A percentile compares a stretch with the other conserved stretches of the same genome.
These are phyloP conservation scores for Salix purpurea DNA, from an alignment of 345 rosid genomes.

Conservation along the genomic window DNA sequence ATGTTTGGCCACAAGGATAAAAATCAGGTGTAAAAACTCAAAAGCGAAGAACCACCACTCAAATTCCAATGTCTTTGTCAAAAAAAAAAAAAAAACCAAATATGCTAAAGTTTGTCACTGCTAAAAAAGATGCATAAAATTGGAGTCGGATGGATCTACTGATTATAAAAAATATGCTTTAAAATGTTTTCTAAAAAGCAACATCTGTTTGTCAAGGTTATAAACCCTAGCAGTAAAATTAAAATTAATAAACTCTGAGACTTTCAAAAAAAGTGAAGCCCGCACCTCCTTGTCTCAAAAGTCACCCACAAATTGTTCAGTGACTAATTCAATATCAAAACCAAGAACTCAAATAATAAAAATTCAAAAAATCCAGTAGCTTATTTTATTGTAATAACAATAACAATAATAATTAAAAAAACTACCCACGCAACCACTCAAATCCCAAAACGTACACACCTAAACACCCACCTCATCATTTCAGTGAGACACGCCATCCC, in stretches of 20 bases:
- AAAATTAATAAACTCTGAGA: not conserved
- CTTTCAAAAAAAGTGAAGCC: slow-evolving; percentile 13
- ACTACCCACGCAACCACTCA: too few species aligned
- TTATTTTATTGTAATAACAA: not conserved
- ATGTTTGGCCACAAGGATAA: slow-evolving; percentile 1
- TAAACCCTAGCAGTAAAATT: not conserved
- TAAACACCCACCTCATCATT: slow-evolving; percentile 10
- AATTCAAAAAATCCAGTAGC: not conserved
- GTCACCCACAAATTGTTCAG: slow-evolving; percentile 25
- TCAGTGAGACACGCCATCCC: slow-evolving; percentile 8
- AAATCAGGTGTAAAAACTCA: not conserved
- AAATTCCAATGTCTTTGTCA: not conserved
- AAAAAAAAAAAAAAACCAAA: not conserved
- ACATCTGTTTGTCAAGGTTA: slow-evolving; percentile 2
- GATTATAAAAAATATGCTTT: slow-evolving; percentile 27
- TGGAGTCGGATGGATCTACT: slow-evolving; percentile 17
- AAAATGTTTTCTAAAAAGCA: slow-evolving; percentile 13
- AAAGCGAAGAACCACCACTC: not conserved
- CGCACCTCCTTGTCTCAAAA: slow-evolving; percentile 2
- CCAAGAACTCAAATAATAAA: too few species aligned
- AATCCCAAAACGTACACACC: not conserved
- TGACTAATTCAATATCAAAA: not conserved
- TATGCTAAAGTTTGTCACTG: not conserved
- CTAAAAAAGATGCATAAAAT: not conserved
- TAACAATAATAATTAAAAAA: not conserved